Evolutionary conservation across 306 rosid species (phyloP), one percentile per base, ranked within the genome.

Genomic region (Parietaria judaica): DNA sequence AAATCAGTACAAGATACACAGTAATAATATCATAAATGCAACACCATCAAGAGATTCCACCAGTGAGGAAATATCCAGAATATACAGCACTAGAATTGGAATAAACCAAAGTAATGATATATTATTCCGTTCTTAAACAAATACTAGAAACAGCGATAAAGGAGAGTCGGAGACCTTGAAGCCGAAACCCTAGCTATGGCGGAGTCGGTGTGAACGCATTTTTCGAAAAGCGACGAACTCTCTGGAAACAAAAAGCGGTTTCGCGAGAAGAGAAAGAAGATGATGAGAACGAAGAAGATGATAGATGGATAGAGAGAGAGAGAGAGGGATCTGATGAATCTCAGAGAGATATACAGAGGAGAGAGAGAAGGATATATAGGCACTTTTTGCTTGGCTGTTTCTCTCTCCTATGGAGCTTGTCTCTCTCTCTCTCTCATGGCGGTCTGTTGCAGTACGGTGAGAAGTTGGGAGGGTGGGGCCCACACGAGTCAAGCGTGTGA

Each of bases 311-410:
- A 0, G 36, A 14, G 23, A 43, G 9, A 56, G n/a, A 37, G 48
- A 44, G 14, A 12, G n/a, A 14, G 4, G 87, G 84, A 86, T 86
- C 97, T 69, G 72, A 58, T 81, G 97, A 86, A 89, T 86, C 85
- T 79, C 64, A 61, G 78, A 67, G 66, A 81, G 74, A 81, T 76
- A 74, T 81, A 74, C 88, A 81, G 51, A 56, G 65, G 41, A 52
- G 65, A 49, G 53, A 49, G 13, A 49, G 53, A 49, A 3, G 13
- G 15, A 49, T 49, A n/a, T 10, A 49, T 41, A 49, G 15, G 5
- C 8, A 49, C 14, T n/a, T 11, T 49, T 49, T 12, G 4, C 4
- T 36, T 7, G 5, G 6, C 11, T 51, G 15, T 47, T 56, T 56
- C 15, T 14, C 15, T 17, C 15, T 6, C 3, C 31, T 23, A 11